A percentile compares a stretch with the other conserved stretches of the same genome.
These are phyloP conservation scores for Dictyophora rubrovolvata DNA, from an alignment of 768 basidiomycete species.

Conservation along the genomic window DNA sequence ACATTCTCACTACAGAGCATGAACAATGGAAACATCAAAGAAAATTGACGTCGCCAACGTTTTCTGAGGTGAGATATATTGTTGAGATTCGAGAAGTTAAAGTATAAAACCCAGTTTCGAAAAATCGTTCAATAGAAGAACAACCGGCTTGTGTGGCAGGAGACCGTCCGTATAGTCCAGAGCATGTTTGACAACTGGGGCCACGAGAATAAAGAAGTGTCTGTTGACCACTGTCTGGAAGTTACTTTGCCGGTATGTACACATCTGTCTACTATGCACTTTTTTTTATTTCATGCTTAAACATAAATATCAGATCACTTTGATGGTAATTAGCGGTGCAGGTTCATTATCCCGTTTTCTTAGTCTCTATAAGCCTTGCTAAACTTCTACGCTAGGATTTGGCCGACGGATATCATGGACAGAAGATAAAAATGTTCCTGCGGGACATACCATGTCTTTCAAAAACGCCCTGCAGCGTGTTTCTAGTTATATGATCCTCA, in stretches of 20 bases:
- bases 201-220: constrained; percentile 30
- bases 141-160: constrained; percentile 38
- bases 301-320: constrained; percentile 6
- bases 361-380: not conserved
- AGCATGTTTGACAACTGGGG: constrained; percentile 41
- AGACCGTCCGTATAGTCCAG: constrained; percentile 31
- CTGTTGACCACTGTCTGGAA: constrained; percentile 37
- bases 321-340: constrained; percentile 46
- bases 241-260: constrained; percentile 41
- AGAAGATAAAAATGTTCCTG: constrained; percentile 30
- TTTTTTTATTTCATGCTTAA: not conserved
- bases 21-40: constrained; percentile 58
- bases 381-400: constrained; percentile 28
- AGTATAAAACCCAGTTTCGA: not conserved
- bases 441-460: constrained; percentile 39
- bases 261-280: not conserved
- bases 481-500: constrained; percentile 27
- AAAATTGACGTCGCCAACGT: constrained; percentile 54
- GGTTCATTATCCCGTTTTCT: constrained; percentile 20
- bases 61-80: constrained; percentile 38
- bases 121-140: constrained; percentile 17
- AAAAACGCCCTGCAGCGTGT: constrained; percentile 38
- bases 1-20: constrained; percentile 56
- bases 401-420: constrained; percentile 41
- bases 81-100: not conserved